Conservation (phyloP, 2,329 filamentous ascomycete species). For the Fusarium duplospermum region DNA sequence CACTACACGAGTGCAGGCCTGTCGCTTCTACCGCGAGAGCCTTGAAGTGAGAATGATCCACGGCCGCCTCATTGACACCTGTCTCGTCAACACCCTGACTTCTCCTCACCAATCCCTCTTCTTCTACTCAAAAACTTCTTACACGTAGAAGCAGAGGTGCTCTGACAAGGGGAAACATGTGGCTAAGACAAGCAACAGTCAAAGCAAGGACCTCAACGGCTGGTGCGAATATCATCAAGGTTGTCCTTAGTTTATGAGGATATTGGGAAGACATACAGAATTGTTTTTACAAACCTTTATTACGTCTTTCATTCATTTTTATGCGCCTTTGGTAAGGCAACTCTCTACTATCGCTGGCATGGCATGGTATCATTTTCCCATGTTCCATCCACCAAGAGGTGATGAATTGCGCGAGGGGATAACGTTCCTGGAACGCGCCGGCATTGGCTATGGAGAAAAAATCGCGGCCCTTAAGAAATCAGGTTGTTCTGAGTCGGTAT, state of each 20-base stretch:
- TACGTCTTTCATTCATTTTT: background rate
- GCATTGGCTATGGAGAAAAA: background rate
- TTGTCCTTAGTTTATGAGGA: background rate
- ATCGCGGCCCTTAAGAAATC: too few relatives aligned
- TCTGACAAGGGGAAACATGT: background rate
- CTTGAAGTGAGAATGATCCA: background rate
- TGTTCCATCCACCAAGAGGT: too few relatives aligned
- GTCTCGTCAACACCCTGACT: too few relatives aligned
- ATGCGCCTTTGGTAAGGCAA: too few relatives aligned
- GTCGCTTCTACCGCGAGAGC: too few relatives aligned
- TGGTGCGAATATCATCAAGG: background rate
- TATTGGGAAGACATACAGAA: background rate
- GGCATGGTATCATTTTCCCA: too few relatives aligned
- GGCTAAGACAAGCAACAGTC: background rate
- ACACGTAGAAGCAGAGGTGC: background rate
- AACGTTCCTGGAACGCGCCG: background rate
- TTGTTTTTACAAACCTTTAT: background rate
- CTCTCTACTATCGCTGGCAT: too few relatives aligned
- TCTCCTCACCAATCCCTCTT: too few relatives aligned
- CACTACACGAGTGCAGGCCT: too few relatives aligned
- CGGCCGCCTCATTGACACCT: too few relatives aligned
- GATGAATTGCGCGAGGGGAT: background rate
- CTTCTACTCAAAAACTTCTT: too few relatives aligned
- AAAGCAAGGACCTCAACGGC: background rate
- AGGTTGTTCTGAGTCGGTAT: too few relatives aligned